Evolutionary conservation across 257 asterid species (phyloP).

Genomic region (Solanum habrochaites): DNA sequence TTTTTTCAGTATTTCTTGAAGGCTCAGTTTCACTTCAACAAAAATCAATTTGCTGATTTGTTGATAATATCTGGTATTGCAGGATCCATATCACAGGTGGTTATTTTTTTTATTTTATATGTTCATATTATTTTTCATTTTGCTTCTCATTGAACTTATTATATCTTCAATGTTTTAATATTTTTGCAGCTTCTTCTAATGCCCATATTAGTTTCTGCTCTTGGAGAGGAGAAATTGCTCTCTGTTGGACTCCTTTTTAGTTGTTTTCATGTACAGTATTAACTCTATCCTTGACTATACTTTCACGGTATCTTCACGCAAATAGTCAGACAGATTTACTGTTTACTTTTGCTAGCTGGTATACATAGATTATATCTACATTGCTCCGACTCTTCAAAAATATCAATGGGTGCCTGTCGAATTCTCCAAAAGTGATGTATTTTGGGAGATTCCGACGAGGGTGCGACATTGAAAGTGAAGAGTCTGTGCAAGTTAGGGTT

Average conservation of each 20-base stretch:
- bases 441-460: not conserved
- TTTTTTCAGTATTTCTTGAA: constrained; percentile 77
- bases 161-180: not conserved
- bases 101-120: not conserved
- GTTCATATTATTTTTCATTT: not conserved
- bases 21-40: constrained; percentile 81
- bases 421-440: not conserved
- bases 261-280: constrained; percentile 37
- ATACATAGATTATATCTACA: not conserved
- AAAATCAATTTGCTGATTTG: constrained; percentile 84
- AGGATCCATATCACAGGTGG: constrained; percentile 72
- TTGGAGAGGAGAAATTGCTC: constrained; percentile 77
- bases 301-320: not conserved
- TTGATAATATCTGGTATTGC: constrained; percentile 71
- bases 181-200: constrained; percentile 53
- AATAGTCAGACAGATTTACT: not conserved
- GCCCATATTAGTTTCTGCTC: constrained; percentile 63
- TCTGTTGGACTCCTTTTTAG: constrained; percentile 64
- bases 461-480: not conserved
- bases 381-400: not conserved
- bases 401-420: not conserved
- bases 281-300: not conserved
- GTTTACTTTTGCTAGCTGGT: not conserved
- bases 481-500: not conserved
- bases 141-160: not conserved